Percentiles rank a stretch among this genome's conserved stretches.
Evolutionary conservation across 1,284 basidiomycete genomes (phyloP).

Genomic region (Trametes pubescens): DNA sequence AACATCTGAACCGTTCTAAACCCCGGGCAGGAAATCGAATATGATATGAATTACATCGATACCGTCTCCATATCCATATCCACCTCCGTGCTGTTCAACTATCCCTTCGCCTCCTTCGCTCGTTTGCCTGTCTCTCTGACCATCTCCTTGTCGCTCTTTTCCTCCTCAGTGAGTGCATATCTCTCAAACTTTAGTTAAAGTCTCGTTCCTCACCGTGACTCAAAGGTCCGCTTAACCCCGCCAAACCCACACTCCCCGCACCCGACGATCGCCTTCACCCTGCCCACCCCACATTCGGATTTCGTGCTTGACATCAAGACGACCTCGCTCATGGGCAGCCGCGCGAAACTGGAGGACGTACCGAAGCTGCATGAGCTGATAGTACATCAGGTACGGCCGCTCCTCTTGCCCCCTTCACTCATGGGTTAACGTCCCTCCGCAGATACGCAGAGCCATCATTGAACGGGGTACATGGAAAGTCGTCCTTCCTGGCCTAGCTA

Average conservation of each 20-base stretch:
- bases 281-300: slow-evolving; percentile 51
- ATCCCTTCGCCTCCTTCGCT: slow-evolving; percentile 81
- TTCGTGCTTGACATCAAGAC: slow-evolving; percentile 74
- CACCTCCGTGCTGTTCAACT: slow-evolving; percentile 84
- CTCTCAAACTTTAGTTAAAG: background rate
- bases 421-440: slow-evolving; percentile 8
- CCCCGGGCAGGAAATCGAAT: slow-evolving; percentile 58
- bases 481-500: slow-evolving; percentile 68
- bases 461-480: slow-evolving; percentile 75
- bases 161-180: slow-evolving; percentile 61
- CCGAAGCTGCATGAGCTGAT: slow-evolving; percentile 87
- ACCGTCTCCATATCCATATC: slow-evolving; percentile 79
- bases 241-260: slow-evolving; percentile 44
- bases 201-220: background rate
- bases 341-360: slow-evolving; percentile 84
- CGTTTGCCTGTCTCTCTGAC: slow-evolving; percentile 82
- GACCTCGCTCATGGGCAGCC: slow-evolving; percentile 82
- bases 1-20: background rate
- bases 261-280: slow-evolving; percentile 62
- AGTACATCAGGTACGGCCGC: slow-evolving; percentile 72
- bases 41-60: slow-evolving; percentile 76
- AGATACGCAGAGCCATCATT: slow-evolving; percentile 54
- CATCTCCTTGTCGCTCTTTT: slow-evolving; percentile 79
- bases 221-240: slow-evolving; percentile 46
- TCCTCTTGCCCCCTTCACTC: background rate